Evolutionary conservation across 2,329 filamentous ascomycete species (phyloP), one percentile per base, ranked within the genome.

Genomic region (Paraphoma sp.): DNA sequence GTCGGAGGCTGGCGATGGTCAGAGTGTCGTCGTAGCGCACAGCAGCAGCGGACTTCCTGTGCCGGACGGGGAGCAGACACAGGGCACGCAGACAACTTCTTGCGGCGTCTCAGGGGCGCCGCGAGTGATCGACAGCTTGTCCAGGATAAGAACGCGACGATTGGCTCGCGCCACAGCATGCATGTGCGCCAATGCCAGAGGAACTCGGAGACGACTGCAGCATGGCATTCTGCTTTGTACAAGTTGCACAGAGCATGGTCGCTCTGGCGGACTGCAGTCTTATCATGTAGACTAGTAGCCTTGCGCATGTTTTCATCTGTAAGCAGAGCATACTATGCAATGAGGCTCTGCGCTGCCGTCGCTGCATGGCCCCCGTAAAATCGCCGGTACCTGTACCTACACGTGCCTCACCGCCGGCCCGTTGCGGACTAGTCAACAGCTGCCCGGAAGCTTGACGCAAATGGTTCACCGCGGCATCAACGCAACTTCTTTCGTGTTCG

Each of bases 321-420:
- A 23, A 23, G 23, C 23, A 23, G 23, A 23, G 23, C 23, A 23
- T 23, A 23, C 23, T 23, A 23, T 23, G 23, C 5, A 23, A 23
- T 23, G 23, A 23, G 23, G 23, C 23, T 23, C 23, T 23, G 23
- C 23, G 2, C 23, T 23, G 23, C 23, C 23, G 2, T 23, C 23
- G 23, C 23, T 23, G 23, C 23, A 23, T 23, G 23, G 23, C 23
- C 23, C 23, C 23, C 23, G n/a, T 5, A 5, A 23, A 3, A 36
- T 14, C 4, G 29, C 23, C 16, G 29, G 48, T 44, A 18, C 14
- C 48, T 28, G n/a, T n/a, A n/a, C n/a, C n/a, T n/a, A n/a, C 53
- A 54, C 53, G 48, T 56, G 56, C 36, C 61, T 62, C 60, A 65
- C 63, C 63, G 63, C 63, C 50, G 48, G 6, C 28, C 61, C 31